Evolutionary conservation across 2,329 filamentous ascomycete genomes (phyloP).

Genomic region (Xylaria sp.): DNA sequence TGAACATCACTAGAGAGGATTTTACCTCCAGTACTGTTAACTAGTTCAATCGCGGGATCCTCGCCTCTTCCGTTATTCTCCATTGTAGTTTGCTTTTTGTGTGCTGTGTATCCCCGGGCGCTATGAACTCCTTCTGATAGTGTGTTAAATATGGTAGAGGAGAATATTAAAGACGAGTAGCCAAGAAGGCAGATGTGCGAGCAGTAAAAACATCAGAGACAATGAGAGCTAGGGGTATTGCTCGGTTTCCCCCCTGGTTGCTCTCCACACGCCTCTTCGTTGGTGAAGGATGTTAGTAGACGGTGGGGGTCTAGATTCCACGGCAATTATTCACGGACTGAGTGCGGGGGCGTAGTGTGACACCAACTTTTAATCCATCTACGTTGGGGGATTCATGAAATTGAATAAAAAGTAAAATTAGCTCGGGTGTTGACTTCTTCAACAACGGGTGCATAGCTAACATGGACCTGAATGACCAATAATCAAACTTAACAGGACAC

Average conservation of each 20-base stretch:
- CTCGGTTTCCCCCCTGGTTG: background rate
- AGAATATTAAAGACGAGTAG: background rate
- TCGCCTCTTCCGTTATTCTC: background rate
- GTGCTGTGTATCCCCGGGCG: too few relatives aligned
- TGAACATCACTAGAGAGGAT: background rate
- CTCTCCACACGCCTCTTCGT: background rate
- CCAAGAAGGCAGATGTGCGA: too few relatives aligned
- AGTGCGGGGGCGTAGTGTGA: background rate
- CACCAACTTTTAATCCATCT: background rate
- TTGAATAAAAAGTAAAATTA: too few relatives aligned
- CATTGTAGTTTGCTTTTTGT: background rate
- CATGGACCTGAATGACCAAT: background rate
- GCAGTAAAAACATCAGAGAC: too few relatives aligned
- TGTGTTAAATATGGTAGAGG: background rate
- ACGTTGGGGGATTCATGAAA: background rate
- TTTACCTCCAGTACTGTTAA: background rate
- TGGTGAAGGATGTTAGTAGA: background rate
- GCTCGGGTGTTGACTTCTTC: too few relatives aligned
- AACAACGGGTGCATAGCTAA: background rate
- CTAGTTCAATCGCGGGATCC: background rate
- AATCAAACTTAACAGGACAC: background rate
- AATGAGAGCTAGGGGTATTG: background rate
- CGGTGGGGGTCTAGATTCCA: background rate
- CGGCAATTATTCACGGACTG: background rate
- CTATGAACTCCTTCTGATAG: background rate